Conservation (phyloP, 345 rosid genomes). For the Garcia nutans region DNA sequence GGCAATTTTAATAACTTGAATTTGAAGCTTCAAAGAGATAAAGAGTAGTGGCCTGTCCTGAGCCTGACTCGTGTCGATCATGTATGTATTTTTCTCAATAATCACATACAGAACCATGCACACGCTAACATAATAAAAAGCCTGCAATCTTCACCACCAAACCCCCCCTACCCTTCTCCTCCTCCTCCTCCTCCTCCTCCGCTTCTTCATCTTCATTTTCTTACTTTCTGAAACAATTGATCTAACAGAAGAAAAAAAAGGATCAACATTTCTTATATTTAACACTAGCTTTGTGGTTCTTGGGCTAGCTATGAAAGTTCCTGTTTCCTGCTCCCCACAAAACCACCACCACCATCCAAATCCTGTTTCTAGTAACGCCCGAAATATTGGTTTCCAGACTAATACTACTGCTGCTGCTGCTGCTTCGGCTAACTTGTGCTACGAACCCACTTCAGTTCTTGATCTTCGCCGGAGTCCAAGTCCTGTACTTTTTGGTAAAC, state of each 20-base stretch:
- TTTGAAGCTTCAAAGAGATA: slow-evolving; percentile 32
- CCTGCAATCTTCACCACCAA: slow-evolving; percentile 46
- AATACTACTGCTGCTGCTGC: not conserved
- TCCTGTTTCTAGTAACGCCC: slow-evolving; percentile 22
- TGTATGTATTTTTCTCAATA: slow-evolving; percentile 29
- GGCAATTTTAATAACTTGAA: slow-evolving; percentile 34
- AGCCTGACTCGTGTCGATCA: slow-evolving; percentile 26
- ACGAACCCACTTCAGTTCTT: slow-evolving; percentile 87
- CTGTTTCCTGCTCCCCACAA: slow-evolving; percentile 42
- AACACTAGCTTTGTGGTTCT: not conserved
- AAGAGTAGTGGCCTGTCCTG: slow-evolving; percentile 20
- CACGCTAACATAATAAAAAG: slow-evolving; percentile 67
- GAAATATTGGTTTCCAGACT: slow-evolving; percentile 15
- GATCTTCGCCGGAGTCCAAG: slow-evolving; percentile 59
- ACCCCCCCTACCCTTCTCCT: slow-evolving; percentile 47
- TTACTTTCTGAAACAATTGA: not conserved
- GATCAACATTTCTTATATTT: not conserved
- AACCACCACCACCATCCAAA: slow-evolving; percentile 26
- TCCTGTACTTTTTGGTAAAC: slow-evolving; percentile 35
- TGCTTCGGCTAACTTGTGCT: slow-evolving; percentile 16
- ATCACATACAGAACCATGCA: slow-evolving; percentile 7
- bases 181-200: slow-evolving; percentile 13
- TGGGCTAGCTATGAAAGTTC: slow-evolving; percentile 59
- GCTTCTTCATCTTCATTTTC: too few species aligned
- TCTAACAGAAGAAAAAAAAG: not conserved